phyloP scores from a whole-genome alignment of 768 basidiomycete species.

The Artomyces pyxidatus region DNA sequence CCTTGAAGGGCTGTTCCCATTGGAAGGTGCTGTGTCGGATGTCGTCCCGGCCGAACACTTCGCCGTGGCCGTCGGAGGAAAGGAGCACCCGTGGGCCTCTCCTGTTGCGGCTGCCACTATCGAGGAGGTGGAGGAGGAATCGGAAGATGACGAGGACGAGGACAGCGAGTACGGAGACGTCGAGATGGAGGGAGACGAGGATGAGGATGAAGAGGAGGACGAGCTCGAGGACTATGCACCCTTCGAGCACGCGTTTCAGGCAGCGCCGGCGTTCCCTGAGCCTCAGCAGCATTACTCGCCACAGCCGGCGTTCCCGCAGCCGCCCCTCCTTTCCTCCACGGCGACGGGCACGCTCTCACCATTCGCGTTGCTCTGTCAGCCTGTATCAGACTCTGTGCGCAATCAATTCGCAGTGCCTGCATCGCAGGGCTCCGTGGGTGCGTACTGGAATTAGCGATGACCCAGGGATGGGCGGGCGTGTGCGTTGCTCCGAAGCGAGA shows the following conservation, averaged over 20 bases:
- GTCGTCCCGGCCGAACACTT: background rate
- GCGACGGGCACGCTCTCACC: slow-evolving; percentile 7
- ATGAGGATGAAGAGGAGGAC: slow-evolving; percentile 2
- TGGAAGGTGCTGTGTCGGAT: background rate
- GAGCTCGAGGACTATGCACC: background rate
- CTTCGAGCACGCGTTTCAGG: background rate
- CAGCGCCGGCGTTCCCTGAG: background rate
- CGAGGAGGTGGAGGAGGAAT: slow-evolving; percentile 9
- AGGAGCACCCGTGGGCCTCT: slow-evolving; percentile 7
- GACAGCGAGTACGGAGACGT: slow-evolving; percentile 7
- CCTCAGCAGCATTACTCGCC: background rate
- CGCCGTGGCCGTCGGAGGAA: background rate
- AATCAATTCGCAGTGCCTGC: slow-evolving; percentile 6
- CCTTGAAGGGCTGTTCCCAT: slow-evolving; percentile 2
- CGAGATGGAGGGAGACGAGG: slow-evolving; percentile 7
- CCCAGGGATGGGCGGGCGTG: background rate
- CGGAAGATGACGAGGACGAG: slow-evolving; percentile 8
- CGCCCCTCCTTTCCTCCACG: background rate
- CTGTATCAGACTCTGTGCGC: slow-evolving; percentile 9
- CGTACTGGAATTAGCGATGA: too few relatives aligned
- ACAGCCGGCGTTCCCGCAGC: background rate
- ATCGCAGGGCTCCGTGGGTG: background rate
- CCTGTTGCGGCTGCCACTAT: slow-evolving; percentile 7
- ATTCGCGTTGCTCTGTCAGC: slow-evolving; percentile 11
- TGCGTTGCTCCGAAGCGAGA: background rate